A percentile compares a stretch with the other conserved stretches of the same genome.
Evolutionary conservation across 139 green algal genomes (phyloP).

Genomic region (Trebouxia sp.): DNA sequence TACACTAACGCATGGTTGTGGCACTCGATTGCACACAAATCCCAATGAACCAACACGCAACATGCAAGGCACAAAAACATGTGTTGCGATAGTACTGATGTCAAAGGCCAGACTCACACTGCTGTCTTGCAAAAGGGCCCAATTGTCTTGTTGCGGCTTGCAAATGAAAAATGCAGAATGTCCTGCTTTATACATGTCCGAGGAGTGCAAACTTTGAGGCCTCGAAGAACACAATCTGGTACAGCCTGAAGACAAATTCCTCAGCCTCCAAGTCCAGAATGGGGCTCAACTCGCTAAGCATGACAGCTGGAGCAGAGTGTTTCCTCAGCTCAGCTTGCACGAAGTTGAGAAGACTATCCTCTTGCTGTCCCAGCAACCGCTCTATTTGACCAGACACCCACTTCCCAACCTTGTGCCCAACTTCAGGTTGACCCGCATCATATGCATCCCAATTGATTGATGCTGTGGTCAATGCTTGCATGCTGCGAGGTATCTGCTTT

Average conservation of each 20-base stretch:
- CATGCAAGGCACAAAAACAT: no score
- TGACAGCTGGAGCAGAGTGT: constrained; percentile 36
- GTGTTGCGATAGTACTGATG: no score
- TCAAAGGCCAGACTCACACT: no score
- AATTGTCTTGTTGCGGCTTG: no score
- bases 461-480: constrained; percentile 71
- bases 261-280: constrained; percentile 83
- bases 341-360: constrained; percentile 58
- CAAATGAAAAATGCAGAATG: not conserved
- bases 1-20: no score
- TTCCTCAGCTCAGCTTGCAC: constrained; percentile 66
- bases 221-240: constrained; percentile 90
- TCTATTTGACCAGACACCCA: constrained; percentile 85
- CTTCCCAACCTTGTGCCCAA: constrained; percentile 49
- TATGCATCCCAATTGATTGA: constrained; percentile 78
- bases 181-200: constrained; percentile 6
- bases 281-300: constrained; percentile 68
- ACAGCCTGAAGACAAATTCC: constrained; percentile 91
- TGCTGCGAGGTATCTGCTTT: constrained; percentile 74
- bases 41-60: no score
- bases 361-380: constrained; percentile 72
- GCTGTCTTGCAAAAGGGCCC: no score
- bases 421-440: constrained; percentile 42
- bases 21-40: no score
- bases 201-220: constrained; percentile 46